Evolutionary conservation across 305 asterid genomes (phyloP), one percentile per base, ranked within the genome.

Genomic region (Fraxinus velutina): DNA sequence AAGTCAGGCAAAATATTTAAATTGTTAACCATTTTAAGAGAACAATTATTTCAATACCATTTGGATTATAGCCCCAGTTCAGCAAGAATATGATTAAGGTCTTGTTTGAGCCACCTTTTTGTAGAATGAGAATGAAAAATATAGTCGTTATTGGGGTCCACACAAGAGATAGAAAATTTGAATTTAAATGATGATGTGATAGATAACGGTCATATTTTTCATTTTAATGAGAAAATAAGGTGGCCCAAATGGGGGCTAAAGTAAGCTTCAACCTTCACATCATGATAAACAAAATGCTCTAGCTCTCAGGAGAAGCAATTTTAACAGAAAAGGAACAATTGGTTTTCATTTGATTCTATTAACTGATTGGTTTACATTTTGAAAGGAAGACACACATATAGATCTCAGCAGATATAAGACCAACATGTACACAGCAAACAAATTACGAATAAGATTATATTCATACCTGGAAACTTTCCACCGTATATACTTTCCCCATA

Each of bases 221-320:
- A 29, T 29, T 29, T 29, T 29, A 29, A 29, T 29, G 32, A 29
- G 32, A 29, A 29, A 29, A 29, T 29, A 29, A 29, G 32, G 32
- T 29, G 32, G 32, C 32, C 32, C 32, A 2, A 29, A 29, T 29
- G 32, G 32, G 32, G 32, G 32, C 3, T 29, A 39, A 90, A 87
- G 89, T 88, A 92, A 84, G 93, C 93, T 94, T 85, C 94, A 89
- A 91, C 98, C 97, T 92, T 94, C 97, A 92, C 83, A 91, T 92
- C 98, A 94, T 87, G 90, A 86, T 90, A 92, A 91, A 94, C 89
- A 92, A 90, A 92, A 91, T 85, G 92, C 92, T 87, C 89, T 90
- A 89, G 91, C 91, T 92, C 90, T 89, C 92, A 91, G 89, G 89
- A 94, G 85, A 88, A 87, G 83, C 78, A 80, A 81, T 80, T 83